phyloP scores from a whole-genome alignment of 1,284 basidiomycete species.

The Wallemia mellicola region DNA sequence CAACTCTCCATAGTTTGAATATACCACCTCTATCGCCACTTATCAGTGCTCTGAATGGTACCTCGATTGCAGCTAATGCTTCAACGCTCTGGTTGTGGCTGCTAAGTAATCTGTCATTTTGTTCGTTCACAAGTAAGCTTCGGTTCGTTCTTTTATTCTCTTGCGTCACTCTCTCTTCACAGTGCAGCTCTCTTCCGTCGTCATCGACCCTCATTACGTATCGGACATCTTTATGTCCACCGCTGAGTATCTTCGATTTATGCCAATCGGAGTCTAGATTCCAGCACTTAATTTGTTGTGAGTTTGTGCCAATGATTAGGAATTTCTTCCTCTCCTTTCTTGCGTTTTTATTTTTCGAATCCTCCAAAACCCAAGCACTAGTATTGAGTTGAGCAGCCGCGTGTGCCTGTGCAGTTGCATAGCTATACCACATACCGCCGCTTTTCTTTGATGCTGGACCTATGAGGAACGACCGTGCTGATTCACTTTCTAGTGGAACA shows the following conservation, averaged over 20 bases:
- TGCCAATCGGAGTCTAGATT: background rate
- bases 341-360: background rate
- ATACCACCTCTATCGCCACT: constrained; percentile 53
- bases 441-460: background rate
- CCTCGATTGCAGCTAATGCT: constrained; percentile 45
- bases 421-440: constrained; percentile 1
- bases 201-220: background rate
- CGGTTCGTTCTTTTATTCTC: background rate
- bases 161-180: background rate
- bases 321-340: background rate
- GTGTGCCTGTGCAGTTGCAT: constrained; percentile 1
- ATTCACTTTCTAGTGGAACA: background rate
- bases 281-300: background rate
- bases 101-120: constrained; percentile 43
- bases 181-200: background rate
- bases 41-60: constrained; percentile 57
- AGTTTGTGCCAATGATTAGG: background rate
- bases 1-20: constrained; percentile 48
- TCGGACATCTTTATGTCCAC: too few relatives aligned
- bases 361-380: constrained; percentile 4
- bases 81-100: constrained; percentile 60
- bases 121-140: constrained; percentile 37
- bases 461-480: background rate
- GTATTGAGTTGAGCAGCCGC: constrained; percentile 4
- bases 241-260: background rate